phyloP scores from a whole-genome alignment of 768 basidiomycete genomes.

The Xerocomellus intermedius region DNA sequence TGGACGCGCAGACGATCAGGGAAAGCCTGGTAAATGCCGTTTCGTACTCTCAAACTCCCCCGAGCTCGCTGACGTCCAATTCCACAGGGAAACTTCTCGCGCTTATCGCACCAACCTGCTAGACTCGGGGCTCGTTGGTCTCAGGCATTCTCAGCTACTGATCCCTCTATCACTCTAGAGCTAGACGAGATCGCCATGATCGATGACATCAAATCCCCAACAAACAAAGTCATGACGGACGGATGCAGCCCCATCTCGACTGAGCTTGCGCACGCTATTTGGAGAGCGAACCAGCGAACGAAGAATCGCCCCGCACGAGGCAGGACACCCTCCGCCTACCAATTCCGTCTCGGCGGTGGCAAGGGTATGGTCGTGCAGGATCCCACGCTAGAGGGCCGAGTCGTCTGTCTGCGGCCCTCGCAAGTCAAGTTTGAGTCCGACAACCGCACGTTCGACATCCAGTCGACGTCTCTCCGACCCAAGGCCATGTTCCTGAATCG shows the following conservation, averaged over 20 bases:
- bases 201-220: conserved; percentile 30
- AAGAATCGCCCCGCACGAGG: conserved; percentile 22
- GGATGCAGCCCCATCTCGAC: conserved; percentile 49
- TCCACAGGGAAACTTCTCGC: conserved; percentile 40
- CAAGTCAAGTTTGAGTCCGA: conserved; percentile 48
- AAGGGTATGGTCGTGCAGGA: conserved; percentile 51
- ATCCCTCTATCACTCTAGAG: conserved; percentile 42
- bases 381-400: conserved; percentile 33
- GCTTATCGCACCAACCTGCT: conserved; percentile 40
- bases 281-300: conserved; percentile 33
- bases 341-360: conserved; percentile 46
- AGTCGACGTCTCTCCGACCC: conserved; percentile 44
- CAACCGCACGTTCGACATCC: conserved; percentile 45
- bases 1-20: conserved; percentile 33
- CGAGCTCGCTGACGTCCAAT: conserved; percentile 1
- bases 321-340: conserved; percentile 39
- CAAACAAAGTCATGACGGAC: conserved; percentile 45
- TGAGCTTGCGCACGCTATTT: conserved; percentile 35
- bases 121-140: conserved; percentile 52
- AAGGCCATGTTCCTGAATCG: conserved; percentile 45
- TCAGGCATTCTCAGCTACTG: conserved; percentile 53
- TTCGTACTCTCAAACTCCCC: neutral
- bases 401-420: conserved; percentile 41
- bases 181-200: conserved; percentile 34
- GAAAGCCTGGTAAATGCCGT: conserved; percentile 31